Evolutionary conservation across 176 grass and related monocot genomes (phyloP).

Genomic region (Aegilops bicornis): DNA sequence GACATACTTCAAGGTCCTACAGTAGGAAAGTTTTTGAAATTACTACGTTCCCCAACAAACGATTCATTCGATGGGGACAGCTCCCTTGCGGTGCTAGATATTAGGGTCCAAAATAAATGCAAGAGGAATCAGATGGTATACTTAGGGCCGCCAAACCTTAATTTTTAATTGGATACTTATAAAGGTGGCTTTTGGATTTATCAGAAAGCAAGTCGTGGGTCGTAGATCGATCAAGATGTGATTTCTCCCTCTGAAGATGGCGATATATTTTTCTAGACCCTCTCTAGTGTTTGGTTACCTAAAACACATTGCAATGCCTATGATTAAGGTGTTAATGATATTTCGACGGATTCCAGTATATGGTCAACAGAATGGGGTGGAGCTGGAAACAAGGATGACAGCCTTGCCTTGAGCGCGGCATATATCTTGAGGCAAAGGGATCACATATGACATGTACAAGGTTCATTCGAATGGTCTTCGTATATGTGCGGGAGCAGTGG

Average conservation of each 20-base stretch:
- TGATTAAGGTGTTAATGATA: not conserved
- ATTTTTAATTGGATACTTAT: not conserved
- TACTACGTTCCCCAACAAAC: too few relatives aligned
- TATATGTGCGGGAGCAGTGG: too few relatives aligned
- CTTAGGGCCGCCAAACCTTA: too few relatives aligned
- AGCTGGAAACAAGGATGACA: not conserved
- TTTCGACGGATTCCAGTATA: not conserved
- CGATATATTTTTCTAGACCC: not conserved
- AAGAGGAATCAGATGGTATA: too few relatives aligned
- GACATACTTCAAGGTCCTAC: too few relatives aligned
- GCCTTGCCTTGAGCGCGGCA: not conserved
- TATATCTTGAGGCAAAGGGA: not conserved
- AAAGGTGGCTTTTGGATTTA: not conserved
- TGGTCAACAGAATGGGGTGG: not conserved
- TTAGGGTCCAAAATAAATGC: too few relatives aligned
- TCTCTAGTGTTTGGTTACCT: not conserved
- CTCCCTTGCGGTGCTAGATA: too few relatives aligned
- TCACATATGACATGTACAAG: not conserved
- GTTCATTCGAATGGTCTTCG: too few relatives aligned
- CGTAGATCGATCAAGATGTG: not conserved
- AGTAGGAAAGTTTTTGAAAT: too few relatives aligned
- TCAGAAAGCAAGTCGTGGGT: not conserved
- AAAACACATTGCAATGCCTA: not conserved
- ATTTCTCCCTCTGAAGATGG: not conserved
- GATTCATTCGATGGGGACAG: too few relatives aligned